A percentile compares a stretch with the other conserved stretches of the same genome.
Evolutionary conservation across 2,329 filamentous ascomycete genomes (phyloP).

Genomic region (Zymoseptoria crescenta): DNA sequence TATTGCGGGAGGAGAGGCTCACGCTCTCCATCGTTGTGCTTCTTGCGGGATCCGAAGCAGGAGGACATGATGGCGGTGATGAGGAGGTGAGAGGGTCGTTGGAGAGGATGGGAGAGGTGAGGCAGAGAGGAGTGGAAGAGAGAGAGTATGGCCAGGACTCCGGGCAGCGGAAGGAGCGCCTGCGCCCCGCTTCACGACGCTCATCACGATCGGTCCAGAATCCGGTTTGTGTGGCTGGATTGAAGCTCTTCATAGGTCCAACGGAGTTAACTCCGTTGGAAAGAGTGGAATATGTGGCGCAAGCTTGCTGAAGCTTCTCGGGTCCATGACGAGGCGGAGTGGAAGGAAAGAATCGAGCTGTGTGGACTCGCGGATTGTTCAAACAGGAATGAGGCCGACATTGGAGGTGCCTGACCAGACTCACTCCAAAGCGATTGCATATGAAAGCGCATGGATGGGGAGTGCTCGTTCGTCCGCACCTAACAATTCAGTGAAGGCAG

Average conservation of each 20-base stretch:
- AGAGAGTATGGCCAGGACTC: too few relatives aligned
- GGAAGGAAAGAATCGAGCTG: not conserved
- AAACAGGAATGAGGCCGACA: not conserved
- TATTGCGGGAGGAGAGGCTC: slow-evolving; percentile 77
- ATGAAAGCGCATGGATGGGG: too few relatives aligned
- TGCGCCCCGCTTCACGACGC: not conserved
- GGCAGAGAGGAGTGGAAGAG: not conserved
- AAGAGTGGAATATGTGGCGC: not conserved
- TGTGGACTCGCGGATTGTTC: not conserved
- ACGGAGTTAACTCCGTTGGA: not conserved
- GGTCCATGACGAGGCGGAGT: not conserved
- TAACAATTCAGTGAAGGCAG: too few relatives aligned
- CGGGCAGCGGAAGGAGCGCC: too few relatives aligned
- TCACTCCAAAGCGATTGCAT: too few relatives aligned
- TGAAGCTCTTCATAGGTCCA: not conserved
- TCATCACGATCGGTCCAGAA: not conserved
- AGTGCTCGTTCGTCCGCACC: too few relatives aligned
- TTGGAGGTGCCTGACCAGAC: not conserved
- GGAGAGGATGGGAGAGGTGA: not conserved
- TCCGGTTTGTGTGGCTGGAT: not conserved
- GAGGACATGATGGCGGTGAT: slow-evolving; percentile 45
- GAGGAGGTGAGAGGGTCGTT: not conserved
- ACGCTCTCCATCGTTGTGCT: slow-evolving; percentile 48
- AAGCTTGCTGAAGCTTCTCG: not conserved
- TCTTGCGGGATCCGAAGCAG: slow-evolving; percentile 54